phyloP scores from a whole-genome alignment of 2,329 filamentous ascomycete species.

The Fusarium sp. region DNA sequence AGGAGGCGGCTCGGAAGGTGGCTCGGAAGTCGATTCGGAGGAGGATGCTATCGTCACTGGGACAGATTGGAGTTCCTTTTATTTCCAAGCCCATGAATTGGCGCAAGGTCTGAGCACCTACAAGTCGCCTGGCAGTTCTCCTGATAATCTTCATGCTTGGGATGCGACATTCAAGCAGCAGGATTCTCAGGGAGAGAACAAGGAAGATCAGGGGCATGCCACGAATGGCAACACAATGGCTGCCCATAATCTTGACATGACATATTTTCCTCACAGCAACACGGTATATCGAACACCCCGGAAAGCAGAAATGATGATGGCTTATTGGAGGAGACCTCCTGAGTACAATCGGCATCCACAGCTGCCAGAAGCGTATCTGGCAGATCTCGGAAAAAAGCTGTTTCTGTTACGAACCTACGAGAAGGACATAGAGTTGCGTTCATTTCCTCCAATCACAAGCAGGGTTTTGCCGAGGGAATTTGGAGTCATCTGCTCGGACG shows the following conservation, averaged over 20 bases:
- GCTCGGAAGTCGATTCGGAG: conserved; percentile 27
- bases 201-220: not conserved
- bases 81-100: not conserved
- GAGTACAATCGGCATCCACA: conserved; percentile 27
- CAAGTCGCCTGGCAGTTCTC: not conserved
- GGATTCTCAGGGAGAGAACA: not conserved
- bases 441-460: conserved; percentile 39
- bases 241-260: conserved; percentile 43
- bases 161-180: conserved; percentile 13
- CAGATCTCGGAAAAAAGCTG: conserved; percentile 24
- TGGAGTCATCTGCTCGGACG: conserved; percentile 46
- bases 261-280: conserved; percentile 49
- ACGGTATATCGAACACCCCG: conserved; percentile 26
- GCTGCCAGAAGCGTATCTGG: conserved; percentile 8
- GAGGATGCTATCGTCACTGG: not conserved
- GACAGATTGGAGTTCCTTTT: conserved; percentile 19
- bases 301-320: conserved; percentile 16
- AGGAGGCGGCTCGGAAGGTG: conserved; percentile 19
- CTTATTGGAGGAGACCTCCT: conserved; percentile 32
- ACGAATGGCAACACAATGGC: not conserved
- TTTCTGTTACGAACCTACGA: conserved; percentile 60
- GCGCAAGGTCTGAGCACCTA: not conserved
- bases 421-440: conserved; percentile 59
- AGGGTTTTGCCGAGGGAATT: conserved; percentile 38
- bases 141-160: conserved; percentile 22